Evolutionary conservation across 2,329 filamentous ascomycete genomes (phyloP), one percentile per base, ranked within the genome.

Genomic region (Akanthomyces uredinophilus): DNA sequence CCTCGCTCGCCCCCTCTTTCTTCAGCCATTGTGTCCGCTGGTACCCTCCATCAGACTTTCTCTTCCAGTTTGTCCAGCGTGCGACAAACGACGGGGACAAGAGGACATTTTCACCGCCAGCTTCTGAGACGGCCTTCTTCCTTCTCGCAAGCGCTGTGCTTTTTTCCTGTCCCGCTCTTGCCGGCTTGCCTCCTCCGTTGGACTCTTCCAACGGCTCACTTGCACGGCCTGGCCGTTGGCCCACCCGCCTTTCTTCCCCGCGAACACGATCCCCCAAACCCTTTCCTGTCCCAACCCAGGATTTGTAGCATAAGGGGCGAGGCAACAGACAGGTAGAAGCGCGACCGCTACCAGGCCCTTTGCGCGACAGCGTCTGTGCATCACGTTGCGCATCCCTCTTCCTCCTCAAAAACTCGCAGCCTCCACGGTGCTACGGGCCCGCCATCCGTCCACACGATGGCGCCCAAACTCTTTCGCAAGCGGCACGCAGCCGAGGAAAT

Each of bases 401-500:
- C 24, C 43, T 22, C n/a, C 20, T 5, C 10, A 46, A 20, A 46
- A 20, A 46, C 44, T 16, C 18, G 20, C 2, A 47, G 11, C 44
- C 44, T 10, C 5, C 7, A 22, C 44, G 3, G 22, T 46, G 39
- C 53, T 6, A 18, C 43, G 41, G 27, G 27, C 27, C 39, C 39
- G 53, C 54, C 41, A 29, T 35, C 58, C 58, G 14, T 22, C 56
- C 29, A n/a, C 29, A n/a, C 41, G 49, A 60, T 60, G 58, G 69
- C 70, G 63, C 69, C 70, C 62, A 73, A 71, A 56, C 68, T 78
- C 64, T 78, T 80, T 65, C 78, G 78, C 69, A 78, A 78, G 69
- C 75, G 78, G 68, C 75, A 76, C 65, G 76, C 79, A 72, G 70
- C 75, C 64, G 78, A 78, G 70, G 75, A 78, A 63, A 74, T 79